Evolutionary conservation across 345 rosid genomes (phyloP).

Genomic region (Dipteronia dyeriana): DNA sequence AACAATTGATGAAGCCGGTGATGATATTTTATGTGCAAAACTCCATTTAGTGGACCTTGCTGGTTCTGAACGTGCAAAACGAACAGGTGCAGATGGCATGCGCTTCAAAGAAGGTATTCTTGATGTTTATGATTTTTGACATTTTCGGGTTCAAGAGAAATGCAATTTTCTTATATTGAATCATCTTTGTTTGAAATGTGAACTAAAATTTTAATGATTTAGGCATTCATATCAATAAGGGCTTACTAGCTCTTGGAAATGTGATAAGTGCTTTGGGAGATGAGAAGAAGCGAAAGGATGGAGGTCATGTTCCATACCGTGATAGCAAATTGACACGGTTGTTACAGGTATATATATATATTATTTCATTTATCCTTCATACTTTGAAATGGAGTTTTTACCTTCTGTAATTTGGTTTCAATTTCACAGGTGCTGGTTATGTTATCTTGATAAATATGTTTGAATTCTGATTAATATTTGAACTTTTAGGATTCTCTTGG

Average conservation of each 20-base stretch:
- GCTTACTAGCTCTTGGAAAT: constrained; percentile 90
- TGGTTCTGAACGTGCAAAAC: constrained; percentile 95
- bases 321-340: constrained; percentile 99
- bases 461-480: constrained; percentile 17
- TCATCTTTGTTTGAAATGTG: not conserved
- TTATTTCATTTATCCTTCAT: not conserved
- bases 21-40: constrained; percentile 85
- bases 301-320: constrained; percentile 94
- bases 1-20: constrained; percentile 52
- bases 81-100: constrained; percentile 96
- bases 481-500: constrained; percentile 85
- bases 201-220: constrained; percentile 5
- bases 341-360: constrained; percentile 62
- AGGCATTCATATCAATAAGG: constrained; percentile 97
- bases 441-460: too few species aligned
- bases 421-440: too few species aligned
- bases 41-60: constrained; percentile 95
- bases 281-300: constrained; percentile 92
- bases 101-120: constrained; percentile 93
- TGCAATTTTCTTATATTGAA: not conserved
- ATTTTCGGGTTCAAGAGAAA: not conserved
- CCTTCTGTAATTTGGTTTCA: too few species aligned
- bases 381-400: not conserved
- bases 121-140: constrained; percentile 7
- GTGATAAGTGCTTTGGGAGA: constrained; percentile 97